Conservation (phyloP, 495 filamentous ascomycete species). For the Ascodesmis nigricans region DNA sequence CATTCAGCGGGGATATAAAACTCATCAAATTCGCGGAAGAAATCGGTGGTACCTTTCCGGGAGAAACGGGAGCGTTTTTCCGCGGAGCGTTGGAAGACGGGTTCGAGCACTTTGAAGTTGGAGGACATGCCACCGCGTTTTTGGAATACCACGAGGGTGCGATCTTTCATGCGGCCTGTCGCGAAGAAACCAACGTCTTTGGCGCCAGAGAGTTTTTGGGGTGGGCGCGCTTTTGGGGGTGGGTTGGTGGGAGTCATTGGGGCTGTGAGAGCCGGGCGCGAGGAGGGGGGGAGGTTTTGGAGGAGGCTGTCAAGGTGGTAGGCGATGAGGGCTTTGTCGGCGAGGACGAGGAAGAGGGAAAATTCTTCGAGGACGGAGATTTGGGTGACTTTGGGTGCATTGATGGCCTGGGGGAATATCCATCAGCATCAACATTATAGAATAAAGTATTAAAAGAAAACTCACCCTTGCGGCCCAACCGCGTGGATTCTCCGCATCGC, state of each 20-base stretch:
- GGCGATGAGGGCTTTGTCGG: conserved; percentile 77
- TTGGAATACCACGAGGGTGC: conserved; percentile 86
- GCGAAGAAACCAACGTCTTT: conserved; percentile 93
- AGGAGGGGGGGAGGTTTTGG: conserved; percentile 30
- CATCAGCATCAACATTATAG: conserved; percentile 5
- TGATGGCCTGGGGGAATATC: conserved; percentile 44
- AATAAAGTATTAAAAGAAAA: conserved; percentile 19
- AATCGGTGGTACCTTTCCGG: conserved; percentile 55
- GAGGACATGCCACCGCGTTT: conserved; percentile 77
- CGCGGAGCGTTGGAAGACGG: conserved; percentile 69
- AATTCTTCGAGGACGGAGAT: conserved; percentile 91
- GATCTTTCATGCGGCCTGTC: conserved; percentile 87
- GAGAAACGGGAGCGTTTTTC: conserved; percentile 52
- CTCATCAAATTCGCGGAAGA: conserved; percentile 93
- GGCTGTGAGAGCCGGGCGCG: conserved; percentile 7
- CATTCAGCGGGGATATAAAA: conserved; percentile 98
- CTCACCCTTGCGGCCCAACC: conserved; percentile 56
- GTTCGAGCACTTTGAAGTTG: conserved; percentile 91
- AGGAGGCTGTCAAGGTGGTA: conserved; percentile 84
- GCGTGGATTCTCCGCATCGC: conserved; percentile 63
- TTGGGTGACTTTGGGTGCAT: conserved; percentile 58
- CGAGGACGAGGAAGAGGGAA: conserved; percentile 68
- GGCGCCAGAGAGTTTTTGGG: conserved; percentile 69
- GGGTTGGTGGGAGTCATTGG: too few relatives aligned
- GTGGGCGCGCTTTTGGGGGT: conserved; percentile 45